Conservation (phyloP, 176 grass and related monocot species). For the Tillandsia leiboldiana region DNA sequence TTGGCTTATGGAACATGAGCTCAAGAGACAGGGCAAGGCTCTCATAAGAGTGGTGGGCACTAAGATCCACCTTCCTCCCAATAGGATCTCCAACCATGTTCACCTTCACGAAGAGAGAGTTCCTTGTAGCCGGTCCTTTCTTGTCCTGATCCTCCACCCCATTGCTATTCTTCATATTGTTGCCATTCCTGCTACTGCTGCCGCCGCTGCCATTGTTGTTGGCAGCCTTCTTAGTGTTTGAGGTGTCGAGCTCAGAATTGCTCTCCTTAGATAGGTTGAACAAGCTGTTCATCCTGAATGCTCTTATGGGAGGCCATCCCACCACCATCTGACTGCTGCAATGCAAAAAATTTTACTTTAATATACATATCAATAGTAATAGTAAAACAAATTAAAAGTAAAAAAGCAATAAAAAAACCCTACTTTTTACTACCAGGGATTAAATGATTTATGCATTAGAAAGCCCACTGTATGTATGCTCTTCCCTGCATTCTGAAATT, state of each 20-base stretch:
- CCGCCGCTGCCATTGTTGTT: background rate
- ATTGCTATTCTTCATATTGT: background rate
- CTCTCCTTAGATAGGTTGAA: slow-evolving; percentile 33
- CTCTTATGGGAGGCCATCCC: slow-evolving; percentile 39
- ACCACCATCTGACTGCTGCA: slow-evolving; percentile 31
- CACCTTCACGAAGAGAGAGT: slow-evolving; percentile 29
- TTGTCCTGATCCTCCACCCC: background rate
- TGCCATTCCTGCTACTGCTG: background rate
- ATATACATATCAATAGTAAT: no score
- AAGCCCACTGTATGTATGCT: no score
- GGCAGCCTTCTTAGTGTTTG: slow-evolving; percentile 16
- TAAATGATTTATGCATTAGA: no score
- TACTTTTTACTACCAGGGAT: background rate
- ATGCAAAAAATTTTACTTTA: background rate
- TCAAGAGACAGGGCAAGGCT: slow-evolving; percentile 23
- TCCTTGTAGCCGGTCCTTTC: background rate
- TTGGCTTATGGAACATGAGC: slow-evolving; percentile 33
- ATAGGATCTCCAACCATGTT: slow-evolving; percentile 48
- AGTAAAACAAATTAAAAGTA: background rate
- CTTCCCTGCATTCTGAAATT: no score
- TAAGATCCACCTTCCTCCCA: slow-evolving; percentile 37
- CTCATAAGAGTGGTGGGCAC: slow-evolving; percentile 31
- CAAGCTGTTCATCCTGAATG: slow-evolving; percentile 40
- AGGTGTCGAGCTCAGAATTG: background rate
- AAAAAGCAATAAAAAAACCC: background rate